phyloP scores from a whole-genome alignment of 2,329 filamentous ascomycete genomes.

The Microcera coccophila region DNA sequence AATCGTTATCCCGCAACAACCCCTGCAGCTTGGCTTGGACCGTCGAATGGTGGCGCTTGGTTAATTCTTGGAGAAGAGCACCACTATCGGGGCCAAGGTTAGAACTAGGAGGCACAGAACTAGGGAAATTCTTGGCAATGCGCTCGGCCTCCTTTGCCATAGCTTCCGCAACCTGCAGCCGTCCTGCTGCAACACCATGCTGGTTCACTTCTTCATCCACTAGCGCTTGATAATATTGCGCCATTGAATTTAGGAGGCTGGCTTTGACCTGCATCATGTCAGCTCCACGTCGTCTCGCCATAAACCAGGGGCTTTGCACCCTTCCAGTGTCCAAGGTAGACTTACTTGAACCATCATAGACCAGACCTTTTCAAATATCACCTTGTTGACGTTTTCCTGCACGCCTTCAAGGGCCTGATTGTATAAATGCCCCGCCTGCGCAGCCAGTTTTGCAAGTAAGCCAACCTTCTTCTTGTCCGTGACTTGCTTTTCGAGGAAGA shows the following conservation, averaged over 20 bases:
- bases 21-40: constrained; percentile 77
- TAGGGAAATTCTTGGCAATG: constrained; percentile 74
- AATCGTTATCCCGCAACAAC: constrained; percentile 89
- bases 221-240: constrained; percentile 89
- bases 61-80: constrained; percentile 68
- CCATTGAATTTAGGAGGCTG: constrained; percentile 75
- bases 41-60: constrained; percentile 74
- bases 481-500: constrained; percentile 95
- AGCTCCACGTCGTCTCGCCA: constrained; percentile 4
- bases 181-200: constrained; percentile 78
- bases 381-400: constrained; percentile 87
- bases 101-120: constrained; percentile 71
- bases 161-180: constrained; percentile 75
- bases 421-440: constrained; percentile 86
- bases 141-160: constrained; percentile 75
- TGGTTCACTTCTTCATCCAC: constrained; percentile 86
- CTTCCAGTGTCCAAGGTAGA: constrained; percentile 4
- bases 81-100: constrained; percentile 82
- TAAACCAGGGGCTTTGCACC: too few species aligned
- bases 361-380: constrained; percentile 94
- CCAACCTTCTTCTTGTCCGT: constrained; percentile 89
- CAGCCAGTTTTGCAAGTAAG: constrained; percentile 85
- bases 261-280: constrained; percentile 62
- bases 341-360: constrained; percentile 72
- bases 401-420: constrained; percentile 82